Conservation (phyloP, 1,284 basidiomycete genomes). For the Leccinum griseonigrum region DNA sequence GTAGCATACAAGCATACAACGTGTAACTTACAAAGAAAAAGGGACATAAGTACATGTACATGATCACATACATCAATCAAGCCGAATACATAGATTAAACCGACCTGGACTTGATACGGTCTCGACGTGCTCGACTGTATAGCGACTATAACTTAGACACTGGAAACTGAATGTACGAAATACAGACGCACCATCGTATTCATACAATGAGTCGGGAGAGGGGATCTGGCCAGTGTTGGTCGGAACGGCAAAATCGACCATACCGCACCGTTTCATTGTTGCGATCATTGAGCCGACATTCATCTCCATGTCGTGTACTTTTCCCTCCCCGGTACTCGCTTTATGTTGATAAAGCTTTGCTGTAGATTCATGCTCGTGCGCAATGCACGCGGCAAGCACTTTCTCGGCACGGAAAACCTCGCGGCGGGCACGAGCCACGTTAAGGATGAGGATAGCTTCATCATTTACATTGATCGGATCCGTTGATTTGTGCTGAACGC, state of each 20-base stretch:
- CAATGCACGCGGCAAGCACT: neutral
- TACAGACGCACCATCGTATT: no score
- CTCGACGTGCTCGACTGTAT: no score
- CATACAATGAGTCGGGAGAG: no score
- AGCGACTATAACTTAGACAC: no score
- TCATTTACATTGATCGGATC: neutral
- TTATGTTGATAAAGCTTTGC: neutral
- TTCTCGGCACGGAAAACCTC: neutral
- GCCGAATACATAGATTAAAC: no score
- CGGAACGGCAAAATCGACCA: neutral
- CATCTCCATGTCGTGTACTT: neutral
- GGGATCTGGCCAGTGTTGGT: no score
- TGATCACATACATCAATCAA: no score
- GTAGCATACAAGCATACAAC: no score
- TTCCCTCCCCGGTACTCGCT: neutral
- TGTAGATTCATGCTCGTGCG: neutral
- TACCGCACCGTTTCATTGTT: neutral
- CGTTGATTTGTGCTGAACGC: neutral
- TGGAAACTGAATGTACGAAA: no score
- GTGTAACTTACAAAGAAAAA: no score
- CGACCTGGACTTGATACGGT: no score
- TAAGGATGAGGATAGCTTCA: neutral
- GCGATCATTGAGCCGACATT: neutral
- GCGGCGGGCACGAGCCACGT: neutral
- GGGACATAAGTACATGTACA: no score